A percentile compares a stretch with the other conserved stretches of the same genome.
Evolutionary conservation across 768 basidiomycete species (phyloP).

Genomic region (Mycena belliarum): DNA sequence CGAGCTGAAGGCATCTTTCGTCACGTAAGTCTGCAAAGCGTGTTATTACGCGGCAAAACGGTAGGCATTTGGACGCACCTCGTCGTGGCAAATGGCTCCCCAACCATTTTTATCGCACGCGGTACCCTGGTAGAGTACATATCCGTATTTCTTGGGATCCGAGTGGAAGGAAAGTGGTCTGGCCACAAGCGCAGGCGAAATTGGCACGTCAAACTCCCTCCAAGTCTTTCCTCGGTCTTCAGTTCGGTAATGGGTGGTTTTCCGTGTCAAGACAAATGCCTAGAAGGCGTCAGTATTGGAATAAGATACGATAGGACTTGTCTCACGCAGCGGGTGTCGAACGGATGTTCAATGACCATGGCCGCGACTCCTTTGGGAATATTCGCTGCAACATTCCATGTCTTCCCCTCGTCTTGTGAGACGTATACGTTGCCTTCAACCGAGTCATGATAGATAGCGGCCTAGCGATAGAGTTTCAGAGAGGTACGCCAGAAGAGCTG

Average conservation of each 20-base stretch:
- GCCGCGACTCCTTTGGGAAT: slow-evolving; percentile 59
- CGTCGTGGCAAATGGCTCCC: slow-evolving; percentile 66
- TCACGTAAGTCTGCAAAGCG: slow-evolving; percentile 77
- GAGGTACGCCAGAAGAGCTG: background rate
- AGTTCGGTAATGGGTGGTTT: slow-evolving; percentile 83
- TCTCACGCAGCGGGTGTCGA: slow-evolving; percentile 72
- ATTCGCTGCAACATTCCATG: slow-evolving; percentile 50
- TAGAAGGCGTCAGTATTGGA: background rate
- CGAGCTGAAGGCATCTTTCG: slow-evolving; percentile 77
- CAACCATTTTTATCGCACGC: slow-evolving; percentile 57
- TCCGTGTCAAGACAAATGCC: slow-evolving; percentile 72
- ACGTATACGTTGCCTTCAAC: slow-evolving; percentile 68
- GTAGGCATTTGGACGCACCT: slow-evolving; percentile 47
- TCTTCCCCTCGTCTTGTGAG: slow-evolving; percentile 86
- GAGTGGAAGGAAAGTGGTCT: slow-evolving; percentile 88
- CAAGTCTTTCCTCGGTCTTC: slow-evolving; percentile 87
- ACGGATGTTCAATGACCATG: slow-evolving; percentile 86
- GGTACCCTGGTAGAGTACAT: slow-evolving; percentile 80
- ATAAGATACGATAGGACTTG: slow-evolving; percentile 25
- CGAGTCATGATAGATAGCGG: slow-evolving; percentile 81
- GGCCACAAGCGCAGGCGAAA: slow-evolving; percentile 56
- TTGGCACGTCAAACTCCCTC: slow-evolving; percentile 74
- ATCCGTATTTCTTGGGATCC: slow-evolving; percentile 63
- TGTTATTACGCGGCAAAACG: background rate
- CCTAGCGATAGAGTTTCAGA: slow-evolving; percentile 28